A percentile compares a stretch with the other conserved stretches of the same genome.
These are phyloP conservation scores for Melanogaster broomeanus DNA, from an alignment of 768 basidiomycete genomes.

Conservation along the genomic window DNA sequence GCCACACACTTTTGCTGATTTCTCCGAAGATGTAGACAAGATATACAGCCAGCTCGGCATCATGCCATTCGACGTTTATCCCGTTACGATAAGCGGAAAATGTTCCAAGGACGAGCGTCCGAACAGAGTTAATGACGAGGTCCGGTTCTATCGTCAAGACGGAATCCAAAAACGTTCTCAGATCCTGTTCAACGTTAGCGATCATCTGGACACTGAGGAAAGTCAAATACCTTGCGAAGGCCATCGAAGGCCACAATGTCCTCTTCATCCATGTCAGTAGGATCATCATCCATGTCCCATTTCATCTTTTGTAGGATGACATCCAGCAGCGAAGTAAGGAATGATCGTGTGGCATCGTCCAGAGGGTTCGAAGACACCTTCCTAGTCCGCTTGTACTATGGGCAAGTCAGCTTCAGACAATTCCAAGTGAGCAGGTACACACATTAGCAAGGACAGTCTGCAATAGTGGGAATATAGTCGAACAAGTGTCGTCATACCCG, in stretches of 20 bases:
- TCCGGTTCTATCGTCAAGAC: constrained; percentile 83
- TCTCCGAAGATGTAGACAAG: constrained; percentile 94
- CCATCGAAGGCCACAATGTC: constrained; percentile 80
- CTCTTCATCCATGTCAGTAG: constrained; percentile 86
- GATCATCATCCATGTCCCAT: constrained; percentile 82
- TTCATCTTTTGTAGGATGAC: constrained; percentile 87
- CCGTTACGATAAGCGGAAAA: constrained; percentile 67
- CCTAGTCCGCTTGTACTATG: constrained; percentile 79
- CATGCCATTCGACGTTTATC: constrained; percentile 78
- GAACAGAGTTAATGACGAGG: constrained; percentile 78
- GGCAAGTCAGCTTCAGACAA: constrained; percentile 4
- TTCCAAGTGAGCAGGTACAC: constrained; percentile 26
- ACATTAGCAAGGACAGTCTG: constrained; percentile 74
- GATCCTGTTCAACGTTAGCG: constrained; percentile 55
- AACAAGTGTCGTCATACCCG: constrained; percentile 85
- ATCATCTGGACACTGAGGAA: constrained; percentile 3
- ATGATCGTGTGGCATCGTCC: constrained; percentile 68
- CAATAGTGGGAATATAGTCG: constrained; percentile 81
- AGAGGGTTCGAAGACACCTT: constrained; percentile 62
- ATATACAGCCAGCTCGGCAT: constrained; percentile 92
- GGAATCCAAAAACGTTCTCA: constrained; percentile 85
- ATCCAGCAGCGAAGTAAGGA: constrained; percentile 75
- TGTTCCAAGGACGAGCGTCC: constrained; percentile 70
- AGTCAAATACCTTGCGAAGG: constrained; percentile 70
- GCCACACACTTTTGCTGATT: constrained; percentile 76